Conservation (phyloP, 2,329 filamentous ascomycete genomes). For the Chalaropsis ovoidea region DNA sequence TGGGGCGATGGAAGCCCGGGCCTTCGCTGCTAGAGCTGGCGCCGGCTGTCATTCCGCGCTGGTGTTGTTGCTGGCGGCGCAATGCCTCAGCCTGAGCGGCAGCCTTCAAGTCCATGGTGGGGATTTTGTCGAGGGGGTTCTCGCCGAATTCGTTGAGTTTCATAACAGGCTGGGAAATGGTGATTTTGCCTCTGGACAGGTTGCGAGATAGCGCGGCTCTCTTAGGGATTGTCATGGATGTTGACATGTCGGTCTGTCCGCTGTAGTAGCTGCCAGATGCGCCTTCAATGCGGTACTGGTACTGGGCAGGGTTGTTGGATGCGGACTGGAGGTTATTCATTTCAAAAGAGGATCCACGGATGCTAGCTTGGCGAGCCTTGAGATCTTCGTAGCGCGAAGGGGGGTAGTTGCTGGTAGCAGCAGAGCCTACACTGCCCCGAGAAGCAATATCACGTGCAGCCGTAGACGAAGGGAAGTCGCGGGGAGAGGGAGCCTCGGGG, state of each 20-base stretch:
- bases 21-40: slow-evolving; percentile 1
- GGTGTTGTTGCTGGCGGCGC: slow-evolving; percentile 33
- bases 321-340: slow-evolving; percentile 18
- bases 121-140: slow-evolving; percentile 38
- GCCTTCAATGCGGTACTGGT: slow-evolving; percentile 18
- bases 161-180: slow-evolving; percentile 44
- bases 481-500: slow-evolving; percentile 26
- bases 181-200: slow-evolving; percentile 33
- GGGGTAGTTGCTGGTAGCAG: slow-evolving; percentile 38
- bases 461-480: slow-evolving; percentile 26
- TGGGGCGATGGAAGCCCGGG: slow-evolving; percentile 18
- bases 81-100: slow-evolving; percentile 41
- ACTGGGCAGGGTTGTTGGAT: slow-evolving; percentile 5
- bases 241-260: slow-evolving; percentile 26
- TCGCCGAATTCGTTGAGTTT: slow-evolving; percentile 30
- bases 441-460: slow-evolving; percentile 9
- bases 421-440: slow-evolving; percentile 33
- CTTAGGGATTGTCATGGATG: slow-evolving; percentile 27
- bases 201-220: slow-evolving; percentile 25
- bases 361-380: slow-evolving; percentile 32
- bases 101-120: slow-evolving; percentile 42
- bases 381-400: slow-evolving; percentile 42
- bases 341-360: slow-evolving; percentile 1
- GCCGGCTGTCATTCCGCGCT: background rate
- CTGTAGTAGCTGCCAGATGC: slow-evolving; percentile 20